A percentile compares a stretch with the other conserved stretches of the same genome.
Evolutionary conservation across 305 asterid genomes (phyloP).

Genomic region (Coffea humblotiana): DNA sequence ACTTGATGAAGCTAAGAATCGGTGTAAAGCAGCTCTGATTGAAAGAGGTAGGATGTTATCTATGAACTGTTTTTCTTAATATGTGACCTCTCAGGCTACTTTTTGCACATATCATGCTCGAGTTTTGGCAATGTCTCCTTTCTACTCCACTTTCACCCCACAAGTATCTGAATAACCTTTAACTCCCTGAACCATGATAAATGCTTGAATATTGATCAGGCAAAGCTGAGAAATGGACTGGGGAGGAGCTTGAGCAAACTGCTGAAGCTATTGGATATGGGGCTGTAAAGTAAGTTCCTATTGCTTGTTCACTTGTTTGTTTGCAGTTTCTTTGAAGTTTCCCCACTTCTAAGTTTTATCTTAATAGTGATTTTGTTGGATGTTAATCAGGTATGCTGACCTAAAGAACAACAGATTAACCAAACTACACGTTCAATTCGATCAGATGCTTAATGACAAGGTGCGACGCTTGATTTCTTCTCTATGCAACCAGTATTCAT

Average conservation of each 20-base stretch:
- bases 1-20: slow-evolving; percentile 86
- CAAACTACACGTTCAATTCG: slow-evolving; percentile 84
- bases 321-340: slow-evolving; percentile 5
- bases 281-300: slow-evolving; percentile 75
- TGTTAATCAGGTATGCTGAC: slow-evolving; percentile 80
- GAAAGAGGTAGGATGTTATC: slow-evolving; percentile 59
- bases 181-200: not conserved
- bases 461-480: slow-evolving; percentile 29
- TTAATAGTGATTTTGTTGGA: slow-evolving; percentile 9
- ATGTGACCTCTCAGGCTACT: not conserved
- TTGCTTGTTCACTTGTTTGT: slow-evolving; percentile 12
- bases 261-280: slow-evolving; percentile 98
- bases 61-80: slow-evolving; percentile 5
- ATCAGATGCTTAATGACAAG: slow-evolving; percentile 96
- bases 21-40: slow-evolving; percentile 63
- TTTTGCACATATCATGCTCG: slow-evolving; percentile 3
- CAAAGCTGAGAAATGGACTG: slow-evolving; percentile 66
- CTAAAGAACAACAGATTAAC: slow-evolving; percentile 87
- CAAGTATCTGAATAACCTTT: not conserved
- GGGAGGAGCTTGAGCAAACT: slow-evolving; percentile 82
- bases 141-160: not conserved
- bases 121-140: not conserved
- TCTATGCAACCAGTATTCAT: not conserved
- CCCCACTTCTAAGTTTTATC: not conserved
- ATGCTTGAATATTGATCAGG: slow-evolving; percentile 42